phyloP scores from a whole-genome alignment of 78 protist species.

The Tieghemostelium lacteum region DNA sequence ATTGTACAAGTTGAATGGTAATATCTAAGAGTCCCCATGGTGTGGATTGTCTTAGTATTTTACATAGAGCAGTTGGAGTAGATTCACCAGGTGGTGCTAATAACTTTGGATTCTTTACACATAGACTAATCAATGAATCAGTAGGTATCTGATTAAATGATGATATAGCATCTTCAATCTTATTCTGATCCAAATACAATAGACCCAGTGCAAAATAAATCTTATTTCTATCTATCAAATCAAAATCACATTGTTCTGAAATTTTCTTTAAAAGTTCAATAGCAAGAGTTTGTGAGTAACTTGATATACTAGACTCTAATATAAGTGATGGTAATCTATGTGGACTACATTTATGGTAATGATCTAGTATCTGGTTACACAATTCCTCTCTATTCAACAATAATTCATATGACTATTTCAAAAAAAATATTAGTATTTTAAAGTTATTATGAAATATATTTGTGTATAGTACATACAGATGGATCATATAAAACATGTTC shows the following conservation, averaged over 20 bases:
- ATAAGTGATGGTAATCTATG: slow-evolving; percentile 45
- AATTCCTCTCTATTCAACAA: slow-evolving; percentile 51
- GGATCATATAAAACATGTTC: slow-evolving; percentile 68
- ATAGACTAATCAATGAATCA: slow-evolving; percentile 21
- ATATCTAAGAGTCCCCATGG: slow-evolving; percentile 73
- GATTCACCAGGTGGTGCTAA: slow-evolving; percentile 44
- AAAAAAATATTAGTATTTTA: neutral
- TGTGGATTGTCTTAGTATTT: slow-evolving; percentile 58
- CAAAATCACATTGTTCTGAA: slow-evolving; percentile 59
- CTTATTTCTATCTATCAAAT: slow-evolving; percentile 44
- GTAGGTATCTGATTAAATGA: slow-evolving; percentile 60
- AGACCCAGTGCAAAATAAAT: slow-evolving; percentile 74
- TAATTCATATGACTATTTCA: slow-evolving; percentile 37
- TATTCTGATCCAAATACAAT: slow-evolving; percentile 51
- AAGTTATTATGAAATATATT: neutral
- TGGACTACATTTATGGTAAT: slow-evolving; percentile 60
- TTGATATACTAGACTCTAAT: slow-evolving; percentile 57
- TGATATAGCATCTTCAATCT: slow-evolving; percentile 36
- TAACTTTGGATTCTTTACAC: slow-evolving; percentile 65
- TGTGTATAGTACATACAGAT: neutral
- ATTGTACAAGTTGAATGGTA: slow-evolving; percentile 28
- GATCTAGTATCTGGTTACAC: slow-evolving; percentile 36
- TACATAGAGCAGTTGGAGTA: slow-evolving; percentile 54
- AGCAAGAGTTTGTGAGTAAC: slow-evolving; percentile 30
- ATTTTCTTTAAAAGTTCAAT: slow-evolving; percentile 26